Base-by-base conservation (phyloP, 495 filamentous ascomycete genomes). In the Neurospora sublineolata region DNA sequence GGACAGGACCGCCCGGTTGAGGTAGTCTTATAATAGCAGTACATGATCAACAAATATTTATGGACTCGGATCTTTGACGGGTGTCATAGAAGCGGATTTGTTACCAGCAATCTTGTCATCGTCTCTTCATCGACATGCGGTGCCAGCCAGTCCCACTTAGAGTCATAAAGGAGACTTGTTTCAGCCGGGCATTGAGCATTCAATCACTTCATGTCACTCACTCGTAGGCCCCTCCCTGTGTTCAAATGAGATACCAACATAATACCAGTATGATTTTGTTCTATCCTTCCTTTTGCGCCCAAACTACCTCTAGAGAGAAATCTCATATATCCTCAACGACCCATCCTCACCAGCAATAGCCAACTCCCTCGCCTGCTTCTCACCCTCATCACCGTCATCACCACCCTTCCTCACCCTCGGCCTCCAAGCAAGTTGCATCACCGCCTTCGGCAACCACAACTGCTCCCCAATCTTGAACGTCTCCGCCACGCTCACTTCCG, bases 341-440 rank as follows among this genome's bases (percentile, higher is more conserved):
- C 86, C 86, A 79, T 97, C 94, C 77, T 94, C 93, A 72, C 93
- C 94, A 46, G 90, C 90, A 72, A 96, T 86, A 8, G 92, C 93
- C 74, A 96, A 82, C 78, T 92, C 86, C 64, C 81, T 83, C 68
- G 42, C 70, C 20, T 68, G 16, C n/a, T 70, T 4, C 44, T 52
- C 44, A 27, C 11, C 46, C 10, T 52, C 42, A 20, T 23, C 42
- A 46, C 42, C 11, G 9, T 5, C 10, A 33, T 69, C 71, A 68
- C 67, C 71, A 30, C 69, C 74, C 70, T 70, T 42, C 30, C 39
- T 58, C 60, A 46, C 68, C 14, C 67, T 71, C n/a, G 93, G 93
- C 64, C 89, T 85, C 94, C 94, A 97, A 39, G 87, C 84, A 52
- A 97, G 80, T 78, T 91, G 87, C 69, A 90, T 89, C 71, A 97